Evolutionary conservation across 106 monocot species (phyloP).

Genomic region (Allium cepa): DNA sequence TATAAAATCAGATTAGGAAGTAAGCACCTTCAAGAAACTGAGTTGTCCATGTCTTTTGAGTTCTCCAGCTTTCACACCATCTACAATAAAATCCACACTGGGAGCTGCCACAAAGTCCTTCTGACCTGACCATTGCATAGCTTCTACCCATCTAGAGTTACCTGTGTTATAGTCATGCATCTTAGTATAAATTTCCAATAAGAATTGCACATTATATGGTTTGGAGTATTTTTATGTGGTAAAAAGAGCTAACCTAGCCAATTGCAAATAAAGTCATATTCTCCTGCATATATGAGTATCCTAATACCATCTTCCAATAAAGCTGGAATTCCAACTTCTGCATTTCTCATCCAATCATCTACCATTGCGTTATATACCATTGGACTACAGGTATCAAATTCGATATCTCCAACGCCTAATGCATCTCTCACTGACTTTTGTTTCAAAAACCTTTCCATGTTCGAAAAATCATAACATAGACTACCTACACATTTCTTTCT

Average conservation of each 20-base stretch:
- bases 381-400: slow-evolving; percentile 80
- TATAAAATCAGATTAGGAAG: too few relatives aligned
- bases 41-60: slow-evolving; percentile 72
- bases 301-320: slow-evolving; percentile 79
- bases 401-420: slow-evolving; percentile 70
- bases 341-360: slow-evolving; percentile 85
- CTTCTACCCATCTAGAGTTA: slow-evolving; percentile 37
- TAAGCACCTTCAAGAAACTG: slow-evolving; percentile 74
- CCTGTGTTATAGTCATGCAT: too few relatives aligned
- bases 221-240: too few relatives aligned
- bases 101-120: slow-evolving; percentile 39
- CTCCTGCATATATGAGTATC: slow-evolving; percentile 80
- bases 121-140: slow-evolving; percentile 92
- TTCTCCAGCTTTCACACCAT: slow-evolving; percentile 55
- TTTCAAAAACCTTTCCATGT: slow-evolving; percentile 80
- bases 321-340: slow-evolving; percentile 66
- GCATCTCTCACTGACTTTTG: slow-evolving; percentile 46
- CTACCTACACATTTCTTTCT: slow-evolving; percentile 68
- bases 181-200: too few relatives aligned
- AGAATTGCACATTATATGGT: too few relatives aligned
- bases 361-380: slow-evolving; percentile 71
- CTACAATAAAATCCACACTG: slow-evolving; percentile 45
- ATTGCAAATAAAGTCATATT: slow-evolving; percentile 95
- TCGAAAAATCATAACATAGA: slow-evolving; percentile 92
- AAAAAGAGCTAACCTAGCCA: slow-evolving; percentile 23